phyloP scores from a whole-genome alignment of 331 rosid species.

The Rosa hybrid region DNA sequence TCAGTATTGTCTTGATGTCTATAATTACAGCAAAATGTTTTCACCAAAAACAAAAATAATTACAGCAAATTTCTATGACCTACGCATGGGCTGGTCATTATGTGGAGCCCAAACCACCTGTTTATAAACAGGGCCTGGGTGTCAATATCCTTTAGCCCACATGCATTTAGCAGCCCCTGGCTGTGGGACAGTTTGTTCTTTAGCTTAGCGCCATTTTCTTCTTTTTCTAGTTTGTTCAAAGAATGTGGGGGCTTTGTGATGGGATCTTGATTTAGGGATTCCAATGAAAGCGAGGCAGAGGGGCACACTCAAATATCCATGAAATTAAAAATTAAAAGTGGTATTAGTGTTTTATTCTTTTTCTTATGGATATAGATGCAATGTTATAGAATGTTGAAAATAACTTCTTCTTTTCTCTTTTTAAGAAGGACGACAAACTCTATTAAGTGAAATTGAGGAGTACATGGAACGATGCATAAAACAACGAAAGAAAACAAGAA shows the following conservation, averaged over 20 bases:
- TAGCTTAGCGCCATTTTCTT: neutral
- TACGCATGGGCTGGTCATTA: slow-evolving; percentile 7
- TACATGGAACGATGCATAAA: too few species aligned
- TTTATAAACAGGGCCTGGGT: neutral
- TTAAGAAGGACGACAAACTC: too few species aligned
- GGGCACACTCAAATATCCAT: neutral
- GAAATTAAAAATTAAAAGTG: too few species aligned
- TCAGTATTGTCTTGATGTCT: too few species aligned
- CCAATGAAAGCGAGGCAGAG: neutral
- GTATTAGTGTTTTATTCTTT: too few species aligned
- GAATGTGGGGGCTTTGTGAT: neutral
- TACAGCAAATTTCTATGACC: neutral
- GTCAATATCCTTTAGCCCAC: slow-evolving; percentile 10
- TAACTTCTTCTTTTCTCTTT: too few species aligned
- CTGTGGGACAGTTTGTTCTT: slow-evolving; percentile 3
- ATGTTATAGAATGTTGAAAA: too few species aligned
- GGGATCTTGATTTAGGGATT: neutral
- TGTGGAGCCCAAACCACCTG: slow-evolving; percentile 14
- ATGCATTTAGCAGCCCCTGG: neutral
- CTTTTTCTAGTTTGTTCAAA: neutral
- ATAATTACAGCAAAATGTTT: too few species aligned
- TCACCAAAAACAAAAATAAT: neutral
- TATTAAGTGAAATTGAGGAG: too few species aligned
- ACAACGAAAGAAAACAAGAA: too few species aligned
- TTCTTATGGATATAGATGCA: too few species aligned